Evolutionary conservation across 345 rosid species (phyloP).

Genomic region (Psidium guajava): DNA sequence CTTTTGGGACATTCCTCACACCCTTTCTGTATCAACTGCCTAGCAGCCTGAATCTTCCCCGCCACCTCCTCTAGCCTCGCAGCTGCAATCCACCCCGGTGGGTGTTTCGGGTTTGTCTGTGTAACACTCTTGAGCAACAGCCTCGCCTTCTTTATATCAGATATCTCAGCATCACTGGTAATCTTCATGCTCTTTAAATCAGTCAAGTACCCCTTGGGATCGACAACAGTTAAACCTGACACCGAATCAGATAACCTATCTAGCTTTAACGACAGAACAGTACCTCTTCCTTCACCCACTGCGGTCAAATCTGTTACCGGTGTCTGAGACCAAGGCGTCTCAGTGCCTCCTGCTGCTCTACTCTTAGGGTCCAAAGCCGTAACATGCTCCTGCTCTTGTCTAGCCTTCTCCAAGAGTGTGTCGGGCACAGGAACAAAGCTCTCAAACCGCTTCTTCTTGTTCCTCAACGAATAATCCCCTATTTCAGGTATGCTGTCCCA

Average conservation of each 20-base stretch:
- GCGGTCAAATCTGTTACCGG: constrained; percentile 88
- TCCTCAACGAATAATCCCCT: constrained; percentile 76
- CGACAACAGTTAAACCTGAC: constrained; percentile 81
- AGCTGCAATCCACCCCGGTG: constrained; percentile 95
- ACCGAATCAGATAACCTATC: constrained; percentile 88
- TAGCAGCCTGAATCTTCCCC: constrained; percentile 75
- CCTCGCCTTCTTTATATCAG: constrained; percentile 90
- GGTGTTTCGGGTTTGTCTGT: constrained; percentile 81
- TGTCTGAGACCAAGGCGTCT: constrained; percentile 86
- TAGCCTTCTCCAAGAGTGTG: constrained; percentile 84
- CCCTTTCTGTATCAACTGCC: constrained; percentile 71
- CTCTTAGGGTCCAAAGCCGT: constrained; percentile 94
- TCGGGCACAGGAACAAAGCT: constrained; percentile 89
- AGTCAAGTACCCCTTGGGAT: constrained; percentile 86
- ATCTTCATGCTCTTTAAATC: constrained; percentile 92
- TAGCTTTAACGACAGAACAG: constrained; percentile 76
- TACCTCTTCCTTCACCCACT: constrained; percentile 95
- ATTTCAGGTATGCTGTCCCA: constrained; percentile 94
- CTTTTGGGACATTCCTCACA: constrained; percentile 88
- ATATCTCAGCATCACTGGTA: constrained; percentile 89
- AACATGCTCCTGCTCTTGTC: constrained; percentile 90
- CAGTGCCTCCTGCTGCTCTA: constrained; percentile 63
- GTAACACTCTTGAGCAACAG: constrained; percentile 78
- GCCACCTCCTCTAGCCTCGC: constrained; percentile 97
- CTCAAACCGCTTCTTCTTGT: constrained; percentile 87